phyloP scores from a whole-genome alignment of 805 yeast species.

The Ogataea trehalophila region DNA sequence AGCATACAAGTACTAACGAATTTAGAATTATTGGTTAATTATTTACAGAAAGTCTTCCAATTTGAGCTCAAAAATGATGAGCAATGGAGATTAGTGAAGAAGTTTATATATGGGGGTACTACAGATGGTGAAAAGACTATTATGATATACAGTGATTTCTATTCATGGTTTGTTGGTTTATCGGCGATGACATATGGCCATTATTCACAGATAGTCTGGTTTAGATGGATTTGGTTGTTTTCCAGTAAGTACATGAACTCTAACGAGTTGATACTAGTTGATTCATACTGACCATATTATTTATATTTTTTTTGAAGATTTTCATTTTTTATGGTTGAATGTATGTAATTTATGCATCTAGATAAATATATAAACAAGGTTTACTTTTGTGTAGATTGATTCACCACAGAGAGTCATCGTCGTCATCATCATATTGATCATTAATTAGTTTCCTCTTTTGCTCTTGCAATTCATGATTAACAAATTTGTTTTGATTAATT shows the following conservation, averaged over 20 bases:
- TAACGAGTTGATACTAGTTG: constrained; percentile 51
- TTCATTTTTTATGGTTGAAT: neutral
- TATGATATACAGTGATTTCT: constrained; percentile 35
- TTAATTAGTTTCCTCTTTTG: constrained; percentile 6
- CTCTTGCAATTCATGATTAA: constrained; percentile 4
- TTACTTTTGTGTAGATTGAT: neutral
- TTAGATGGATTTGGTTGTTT: constrained; percentile 81
- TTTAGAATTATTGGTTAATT: constrained; percentile 28
- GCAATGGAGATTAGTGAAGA: neutral
- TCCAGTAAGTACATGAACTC: constrained; percentile 72
- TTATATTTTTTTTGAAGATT: neutral
- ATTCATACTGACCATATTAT: neutral
- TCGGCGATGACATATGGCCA: constrained; percentile 82
- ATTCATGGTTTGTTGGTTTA: constrained; percentile 37
- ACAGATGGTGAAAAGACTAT: constrained; percentile 21
- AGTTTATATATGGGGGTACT: neutral
- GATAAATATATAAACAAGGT: neutral
- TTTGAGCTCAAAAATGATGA: neutral
- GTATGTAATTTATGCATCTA: neutral
- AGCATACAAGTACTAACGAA: constrained; percentile 41
- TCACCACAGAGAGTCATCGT: neutral
- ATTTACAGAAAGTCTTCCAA: neutral
- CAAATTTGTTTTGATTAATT: constrained; percentile 15
- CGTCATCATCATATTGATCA: constrained; percentile 24
- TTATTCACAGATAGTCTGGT: constrained; percentile 92